These are phyloP conservation scores for Lichtheimia corymbifera DNA, from an alignment of 371 early-diverging fungal genomes.

Conservation along the genomic window DNA sequence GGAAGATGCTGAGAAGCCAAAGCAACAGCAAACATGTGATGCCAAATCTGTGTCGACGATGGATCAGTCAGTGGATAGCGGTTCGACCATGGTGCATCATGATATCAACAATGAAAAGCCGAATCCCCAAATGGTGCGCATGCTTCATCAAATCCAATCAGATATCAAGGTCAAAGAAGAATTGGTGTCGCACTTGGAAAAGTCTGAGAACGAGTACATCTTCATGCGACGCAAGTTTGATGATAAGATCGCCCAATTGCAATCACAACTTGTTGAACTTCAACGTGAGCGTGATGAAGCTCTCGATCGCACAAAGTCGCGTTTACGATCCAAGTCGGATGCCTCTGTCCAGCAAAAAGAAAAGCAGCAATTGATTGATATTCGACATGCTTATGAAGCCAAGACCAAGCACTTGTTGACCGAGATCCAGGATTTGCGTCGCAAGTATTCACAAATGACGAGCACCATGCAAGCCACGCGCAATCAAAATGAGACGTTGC, in stretches of 20 bases:
- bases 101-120: constrained; percentile 8
- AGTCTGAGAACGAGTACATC: constrained; percentile 53
- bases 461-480: constrained; percentile 54
- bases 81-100: background rate
- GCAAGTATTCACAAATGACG: constrained; percentile 61
- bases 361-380: constrained; percentile 44
- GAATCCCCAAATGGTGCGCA: constrained; percentile 44
- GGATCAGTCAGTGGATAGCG: constrained; percentile 8
- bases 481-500: constrained; percentile 51
- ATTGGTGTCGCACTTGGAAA: constrained; percentile 55
- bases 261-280: constrained; percentile 55
- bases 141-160: constrained; percentile 68
- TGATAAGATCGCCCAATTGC: constrained; percentile 61
- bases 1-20: constrained; percentile 39
- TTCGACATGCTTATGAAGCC: constrained; percentile 64
- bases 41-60: background rate
- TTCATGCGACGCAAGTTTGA: constrained; percentile 72
- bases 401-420: constrained; percentile 67
- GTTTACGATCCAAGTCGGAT: constrained; percentile 26
- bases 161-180: constrained; percentile 71
- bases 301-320: constrained; percentile 42
- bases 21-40: background rate
- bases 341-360: constrained; percentile 28
- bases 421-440: constrained; percentile 67
- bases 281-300: constrained; percentile 73